Evolutionary conservation across 192 early-diverging fungal genomes (phyloP), one percentile per base, ranked within the genome.

Genomic region (Radiomyces spectabilis): DNA sequence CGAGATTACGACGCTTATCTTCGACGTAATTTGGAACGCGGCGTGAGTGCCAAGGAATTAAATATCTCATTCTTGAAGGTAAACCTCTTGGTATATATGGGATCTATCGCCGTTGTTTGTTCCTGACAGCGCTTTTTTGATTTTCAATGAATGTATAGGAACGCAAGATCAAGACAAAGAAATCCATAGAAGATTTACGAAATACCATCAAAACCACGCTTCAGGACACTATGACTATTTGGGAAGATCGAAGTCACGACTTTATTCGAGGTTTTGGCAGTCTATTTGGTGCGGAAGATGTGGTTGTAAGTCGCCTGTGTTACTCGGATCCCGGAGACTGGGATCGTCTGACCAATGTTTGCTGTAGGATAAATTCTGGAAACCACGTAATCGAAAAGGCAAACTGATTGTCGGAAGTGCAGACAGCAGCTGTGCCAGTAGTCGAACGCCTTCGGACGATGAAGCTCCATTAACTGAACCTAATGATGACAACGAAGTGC

Each of bases 1-100:
- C 77, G 82, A 43, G 87, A 91, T 57, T 91, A 91, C 62, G 89
- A 91, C 71, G 72, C 82, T 58, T 92, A 89, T 59, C 66, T 92
- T 48, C 73, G 86, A 55, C 77, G 89, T 41, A 92, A 92, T 65
- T 71, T 92, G n/a, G 87, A 89, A 66, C 78, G 89, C 41, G 89
- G 89, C 1, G 81, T 92, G 30, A 83, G 76, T 34, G 80, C 85
- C 40, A 89, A 85, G 65, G 89, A 92, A 13, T 74, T 92, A 25
- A 86, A 86, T 57, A 84, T 92, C 52, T 80, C 81, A 4, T 92
- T 88, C 59, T 69, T 92, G 49, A 88, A 87, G 72, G 85, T 77
- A 72, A 53, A 48, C 21, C 19, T 57, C 5, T 8, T 9, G 21
- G 12, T n/a, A 9, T 8, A 61, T 47, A 15, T n/a, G 24, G 15